Base-by-base conservation (phyloP, 768 basidiomycete species). In the Ramaria sp. region DNA sequence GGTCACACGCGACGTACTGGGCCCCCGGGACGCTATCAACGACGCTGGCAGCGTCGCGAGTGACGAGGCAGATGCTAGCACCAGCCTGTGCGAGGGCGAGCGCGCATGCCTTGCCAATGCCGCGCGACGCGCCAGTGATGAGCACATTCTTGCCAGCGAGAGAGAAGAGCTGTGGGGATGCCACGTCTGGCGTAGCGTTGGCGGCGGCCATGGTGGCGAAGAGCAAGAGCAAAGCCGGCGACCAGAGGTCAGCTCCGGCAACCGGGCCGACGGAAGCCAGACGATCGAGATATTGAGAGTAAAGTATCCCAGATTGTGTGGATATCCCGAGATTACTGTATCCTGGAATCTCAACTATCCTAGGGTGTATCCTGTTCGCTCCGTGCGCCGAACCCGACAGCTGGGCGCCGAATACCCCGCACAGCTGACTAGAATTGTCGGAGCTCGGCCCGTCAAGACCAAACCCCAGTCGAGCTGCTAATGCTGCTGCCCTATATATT, bases 121-220 rank as follows among this genome's bases (percentile, higher is more conserved):
- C 88, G 69, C 88, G 75, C 22, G 86, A 82, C 33, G 83, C 86
- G 59, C 89, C 89, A 39, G 90, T 91, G 65, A 92, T 78, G 70
- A 91, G 82, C 37, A 78, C 86, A 57, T 78, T 84, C 65, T 82
- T 74, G 58, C 81, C 80, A 2, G 70, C 66, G 64, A 92, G 79
- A 57, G 79, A 77, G 70, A 91, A 91, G 51, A 92, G 78, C 38
- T 74, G 69, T 60, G 70, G 78, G 12, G 81, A 71, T 63, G 70
- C 75, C 65, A 71, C 60, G 24, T 49, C 48, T 49, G 24, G 48
- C 1, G 48, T 19, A 33, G 22, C 22, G 48, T 49, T 15, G n/a
- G 48, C 22, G 22, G n/a, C 15, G 48, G 19, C 9, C 17, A 24
- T 27, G 19, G 4, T 46, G 19, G 45, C 45, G 45, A 37, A 7